These are phyloP conservation scores for Ramularia endophylla DNA, from an alignment of 2,329 filamentous ascomycete genomes.

Conservation along the genomic window DNA sequence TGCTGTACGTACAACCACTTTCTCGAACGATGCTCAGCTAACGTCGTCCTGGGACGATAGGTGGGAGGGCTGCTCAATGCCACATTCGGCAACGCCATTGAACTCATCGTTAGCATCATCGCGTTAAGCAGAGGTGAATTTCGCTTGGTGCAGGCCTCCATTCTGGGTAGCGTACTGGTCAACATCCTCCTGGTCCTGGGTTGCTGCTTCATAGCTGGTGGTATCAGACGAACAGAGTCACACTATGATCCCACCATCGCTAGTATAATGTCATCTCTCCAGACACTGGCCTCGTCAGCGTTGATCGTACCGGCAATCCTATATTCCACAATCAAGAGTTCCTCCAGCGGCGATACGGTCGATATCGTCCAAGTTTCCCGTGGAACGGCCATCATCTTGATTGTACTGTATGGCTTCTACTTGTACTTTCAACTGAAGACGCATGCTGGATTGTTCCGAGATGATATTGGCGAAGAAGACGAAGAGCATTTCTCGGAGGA, in stretches of 20 bases:
- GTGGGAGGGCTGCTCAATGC: slow-evolving; percentile 70
- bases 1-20: too few species aligned
- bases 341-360: slow-evolving; percentile 35
- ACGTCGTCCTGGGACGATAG: too few species aligned
- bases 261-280: slow-evolving; percentile 62
- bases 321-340: slow-evolving; percentile 40
- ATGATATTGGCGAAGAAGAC: slow-evolving; percentile 27
- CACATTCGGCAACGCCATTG: slow-evolving; percentile 76
- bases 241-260: slow-evolving; percentile 68
- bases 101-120: slow-evolving; percentile 83
- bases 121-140: slow-evolving; percentile 80
- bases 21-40: too few species aligned
- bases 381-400: slow-evolving; percentile 47
- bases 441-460: slow-evolving; percentile 43
- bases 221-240: slow-evolving; percentile 38
- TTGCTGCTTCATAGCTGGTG: slow-evolving; percentile 48
- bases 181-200: slow-evolving; percentile 71
- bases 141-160: slow-evolving; percentile 92
- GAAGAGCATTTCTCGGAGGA: slow-evolving; percentile 25
- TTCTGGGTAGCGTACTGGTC: slow-evolving; percentile 91
- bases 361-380: slow-evolving; percentile 47
- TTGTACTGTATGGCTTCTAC: slow-evolving; percentile 49
- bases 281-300: slow-evolving; percentile 49
- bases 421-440: slow-evolving; percentile 50
- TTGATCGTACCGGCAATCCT: slow-evolving; percentile 49